Evolutionary conservation across 1,284 basidiomycete genomes (phyloP).

Genomic region (Ceratobasidium sp.): DNA sequence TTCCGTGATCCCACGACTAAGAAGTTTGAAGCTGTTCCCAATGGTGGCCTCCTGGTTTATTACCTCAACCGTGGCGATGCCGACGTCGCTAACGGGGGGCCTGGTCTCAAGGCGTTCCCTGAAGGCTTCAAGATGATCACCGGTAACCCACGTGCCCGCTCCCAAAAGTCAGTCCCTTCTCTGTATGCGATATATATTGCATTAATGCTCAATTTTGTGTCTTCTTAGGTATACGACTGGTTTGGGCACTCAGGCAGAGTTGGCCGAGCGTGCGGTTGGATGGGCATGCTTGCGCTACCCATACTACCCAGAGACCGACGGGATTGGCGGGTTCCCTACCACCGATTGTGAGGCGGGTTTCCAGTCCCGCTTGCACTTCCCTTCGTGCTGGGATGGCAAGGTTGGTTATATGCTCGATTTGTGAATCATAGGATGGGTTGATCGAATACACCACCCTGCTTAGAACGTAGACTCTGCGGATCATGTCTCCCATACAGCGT

Average conservation of each 20-base stretch:
- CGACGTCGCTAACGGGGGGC: slow-evolving; percentile 57
- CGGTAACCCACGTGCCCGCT: slow-evolving; percentile 59
- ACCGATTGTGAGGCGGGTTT: slow-evolving; percentile 62
- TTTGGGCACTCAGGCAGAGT: slow-evolving; percentile 52
- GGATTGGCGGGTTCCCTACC: slow-evolving; percentile 57
- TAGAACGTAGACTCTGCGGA: slow-evolving; percentile 50
- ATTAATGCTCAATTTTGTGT: too few relatives aligned
- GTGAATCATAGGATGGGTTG: not conserved
- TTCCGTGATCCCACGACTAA: slow-evolving; percentile 59
- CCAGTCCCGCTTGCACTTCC: slow-evolving; percentile 54
- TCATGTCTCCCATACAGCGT: slow-evolving; percentile 59
- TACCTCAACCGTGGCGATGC: slow-evolving; percentile 61
- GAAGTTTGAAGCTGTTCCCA: slow-evolving; percentile 55
- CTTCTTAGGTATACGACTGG: slow-evolving; percentile 8
- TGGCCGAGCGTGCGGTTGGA: slow-evolving; percentile 61
- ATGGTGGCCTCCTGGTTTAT: slow-evolving; percentile 59
- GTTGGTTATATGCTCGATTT: slow-evolving; percentile 50
- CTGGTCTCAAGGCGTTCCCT: slow-evolving; percentile 63
- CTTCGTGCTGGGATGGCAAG: slow-evolving; percentile 68
- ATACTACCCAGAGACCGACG: slow-evolving; percentile 52
- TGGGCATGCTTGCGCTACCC: slow-evolving; percentile 62
- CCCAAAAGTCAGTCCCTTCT: slow-evolving; percentile 56
- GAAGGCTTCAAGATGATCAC: slow-evolving; percentile 64
- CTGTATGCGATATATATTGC: not conserved
- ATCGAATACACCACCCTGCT: not conserved